A percentile compares a stretch with the other conserved stretches of the same genome.
These are phyloP conservation scores for Lanzia echinophila DNA, from an alignment of 2,329 filamentous ascomycete genomes.

Conservation along the genomic window DNA sequence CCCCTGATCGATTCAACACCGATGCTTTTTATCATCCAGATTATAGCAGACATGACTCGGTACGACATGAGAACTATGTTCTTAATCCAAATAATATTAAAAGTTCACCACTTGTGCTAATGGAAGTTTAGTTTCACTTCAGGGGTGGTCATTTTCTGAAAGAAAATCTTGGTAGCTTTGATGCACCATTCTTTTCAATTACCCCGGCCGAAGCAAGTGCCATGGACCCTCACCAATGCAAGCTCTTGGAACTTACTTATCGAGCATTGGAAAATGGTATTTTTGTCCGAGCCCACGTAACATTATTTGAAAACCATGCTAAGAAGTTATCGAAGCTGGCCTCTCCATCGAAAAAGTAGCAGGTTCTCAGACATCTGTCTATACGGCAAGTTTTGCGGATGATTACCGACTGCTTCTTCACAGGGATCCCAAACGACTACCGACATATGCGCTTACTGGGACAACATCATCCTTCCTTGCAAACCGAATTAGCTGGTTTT, in stretches of 20 bases:
- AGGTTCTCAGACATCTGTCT: constrained; percentile 35
- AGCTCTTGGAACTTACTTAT: constrained; percentile 38
- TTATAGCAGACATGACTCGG: constrained; percentile 17
- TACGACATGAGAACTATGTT: not conserved
- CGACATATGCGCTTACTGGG: constrained; percentile 20
- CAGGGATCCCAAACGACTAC: not conserved
- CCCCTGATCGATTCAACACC: constrained; percentile 39
- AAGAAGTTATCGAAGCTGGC: no score
- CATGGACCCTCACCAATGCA: constrained; percentile 43
- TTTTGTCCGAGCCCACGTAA: not conserved
- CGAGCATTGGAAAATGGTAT: constrained; percentile 26
- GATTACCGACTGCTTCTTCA: not conserved
- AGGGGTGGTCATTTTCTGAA: constrained; percentile 1
- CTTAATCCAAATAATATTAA: not conserved
- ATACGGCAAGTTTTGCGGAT: constrained; percentile 40
- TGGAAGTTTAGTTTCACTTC: not conserved
- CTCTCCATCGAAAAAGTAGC: not conserved
- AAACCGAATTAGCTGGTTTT: constrained; percentile 48
- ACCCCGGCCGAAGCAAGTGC: constrained; percentile 19
- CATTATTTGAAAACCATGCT: no score
- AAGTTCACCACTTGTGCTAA: no score
- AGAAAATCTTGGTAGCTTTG: constrained; percentile 13
- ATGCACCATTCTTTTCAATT: constrained; percentile 17
- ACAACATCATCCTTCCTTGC: constrained; percentile 37
- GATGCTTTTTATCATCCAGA: constrained; percentile 38